phyloP scores from a whole-genome alignment of 768 basidiomycete species.

The Mycena maculata region DNA sequence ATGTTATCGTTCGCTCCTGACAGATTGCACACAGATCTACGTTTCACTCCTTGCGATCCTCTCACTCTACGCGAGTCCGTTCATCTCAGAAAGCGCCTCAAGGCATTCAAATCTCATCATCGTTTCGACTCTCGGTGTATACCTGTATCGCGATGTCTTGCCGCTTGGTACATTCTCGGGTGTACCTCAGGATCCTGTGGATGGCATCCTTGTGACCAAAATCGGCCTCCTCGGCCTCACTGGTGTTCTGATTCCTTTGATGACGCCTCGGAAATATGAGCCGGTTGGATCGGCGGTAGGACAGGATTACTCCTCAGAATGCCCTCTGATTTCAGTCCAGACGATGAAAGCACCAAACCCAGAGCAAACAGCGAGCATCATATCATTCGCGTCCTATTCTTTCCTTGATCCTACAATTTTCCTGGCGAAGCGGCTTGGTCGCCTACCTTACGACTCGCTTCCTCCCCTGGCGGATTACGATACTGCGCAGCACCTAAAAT shows the following conservation, averaged over 20 bases:
- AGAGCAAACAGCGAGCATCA: constrained; percentile 62
- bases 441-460: constrained; percentile 61
- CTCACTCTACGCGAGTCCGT: background rate
- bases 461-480: constrained; percentile 76
- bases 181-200: constrained; percentile 55
- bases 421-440: constrained; percentile 55
- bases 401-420: constrained; percentile 67
- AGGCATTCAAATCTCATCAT: constrained; percentile 44
- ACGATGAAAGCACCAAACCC: constrained; percentile 48
- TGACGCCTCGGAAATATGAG: constrained; percentile 63
- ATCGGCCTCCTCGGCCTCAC: constrained; percentile 55
- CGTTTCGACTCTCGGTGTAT: constrained; percentile 53
- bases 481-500: constrained; percentile 29
- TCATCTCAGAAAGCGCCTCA: constrained; percentile 13
- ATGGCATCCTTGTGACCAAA: constrained; percentile 60
- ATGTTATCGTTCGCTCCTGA: background rate
- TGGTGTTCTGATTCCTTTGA: constrained; percentile 61
- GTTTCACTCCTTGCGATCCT: background rate
- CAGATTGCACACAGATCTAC: background rate
- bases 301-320: constrained; percentile 4
- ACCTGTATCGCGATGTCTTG: constrained; percentile 66
- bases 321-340: constrained; percentile 31
- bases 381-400: constrained; percentile 58
- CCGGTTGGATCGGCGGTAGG: constrained; percentile 62
- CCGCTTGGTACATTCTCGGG: constrained; percentile 64